Percentiles rank a stretch among this genome's conserved stretches.
Evolutionary conservation across 2,329 filamentous ascomycete species (phyloP).

Genomic region (Cercospora brassicicola): DNA sequence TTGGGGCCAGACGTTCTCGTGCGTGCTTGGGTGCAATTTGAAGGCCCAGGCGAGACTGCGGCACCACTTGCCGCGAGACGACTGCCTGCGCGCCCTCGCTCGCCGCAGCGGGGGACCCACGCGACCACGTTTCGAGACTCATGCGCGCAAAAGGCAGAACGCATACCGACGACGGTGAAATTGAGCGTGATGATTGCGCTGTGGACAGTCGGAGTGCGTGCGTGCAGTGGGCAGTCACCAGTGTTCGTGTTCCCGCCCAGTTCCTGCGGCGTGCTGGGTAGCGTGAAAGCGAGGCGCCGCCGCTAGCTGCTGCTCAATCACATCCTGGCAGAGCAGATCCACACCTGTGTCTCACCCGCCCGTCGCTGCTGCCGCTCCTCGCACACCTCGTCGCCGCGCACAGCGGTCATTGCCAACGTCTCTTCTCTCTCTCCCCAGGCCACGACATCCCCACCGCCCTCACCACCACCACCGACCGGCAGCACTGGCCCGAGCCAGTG

Average conservation of each 20-base stretch:
- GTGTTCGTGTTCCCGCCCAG: not conserved
- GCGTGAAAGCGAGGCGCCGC: not conserved
- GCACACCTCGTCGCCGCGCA: not conserved
- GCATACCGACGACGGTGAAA: too few species aligned
- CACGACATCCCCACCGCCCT: not conserved
- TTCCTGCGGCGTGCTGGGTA: not conserved
- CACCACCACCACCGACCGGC: constrained; percentile 9
- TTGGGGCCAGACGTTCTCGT: not conserved
- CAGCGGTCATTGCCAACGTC: not conserved
- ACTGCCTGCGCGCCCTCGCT: not conserved
- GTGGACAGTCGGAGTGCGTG: too few species aligned
- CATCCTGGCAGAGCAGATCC: not conserved
- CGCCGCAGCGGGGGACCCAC: not conserved
- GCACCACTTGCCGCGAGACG: not conserved
- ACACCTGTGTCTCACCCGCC: not conserved
- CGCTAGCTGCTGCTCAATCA: not conserved
- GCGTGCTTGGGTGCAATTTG: not conserved
- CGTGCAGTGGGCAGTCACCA: too few species aligned
- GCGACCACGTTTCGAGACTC: not conserved
- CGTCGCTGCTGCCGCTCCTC: not conserved
- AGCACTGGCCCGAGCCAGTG: constrained; percentile 5
- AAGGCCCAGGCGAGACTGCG: not conserved
- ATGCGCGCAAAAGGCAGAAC: not conserved
- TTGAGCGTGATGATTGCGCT: too few species aligned
- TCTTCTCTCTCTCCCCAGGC: not conserved